These are phyloP conservation scores for Adenanthera pavonina DNA, from an alignment of 306 rosid genomes.

Conservation along the genomic window DNA sequence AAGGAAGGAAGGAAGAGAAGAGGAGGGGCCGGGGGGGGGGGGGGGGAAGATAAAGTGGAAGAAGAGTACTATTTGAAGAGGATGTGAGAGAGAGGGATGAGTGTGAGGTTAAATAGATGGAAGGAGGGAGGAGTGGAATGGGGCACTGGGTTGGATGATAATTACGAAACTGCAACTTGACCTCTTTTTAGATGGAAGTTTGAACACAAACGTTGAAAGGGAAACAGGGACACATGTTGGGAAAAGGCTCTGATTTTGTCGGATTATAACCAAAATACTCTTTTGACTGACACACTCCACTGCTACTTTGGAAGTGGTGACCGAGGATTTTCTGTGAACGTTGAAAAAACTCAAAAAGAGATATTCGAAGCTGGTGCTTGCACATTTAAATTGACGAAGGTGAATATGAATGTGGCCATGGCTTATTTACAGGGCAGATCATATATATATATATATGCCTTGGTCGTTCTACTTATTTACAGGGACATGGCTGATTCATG, in stretches of 20 bases:
- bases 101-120: slow-evolving; percentile 66
- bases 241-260: slow-evolving; percentile 83
- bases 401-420: not conserved
- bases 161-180: slow-evolving; percentile 73
- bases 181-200: slow-evolving; percentile 56
- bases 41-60: not conserved
- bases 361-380: not conserved
- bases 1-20: not conserved
- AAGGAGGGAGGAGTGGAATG: slow-evolving; percentile 21
- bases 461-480: slow-evolving; percentile 10
- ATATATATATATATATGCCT: not conserved
- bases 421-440: not conserved
- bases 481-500: not conserved
- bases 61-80: slow-evolving; percentile 49
- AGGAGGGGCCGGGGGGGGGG: too few species aligned
- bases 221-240: slow-evolving; percentile 80
- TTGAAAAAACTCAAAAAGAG: not conserved
- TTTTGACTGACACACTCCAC: slow-evolving; percentile 63
- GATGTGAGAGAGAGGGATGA: slow-evolving; percentile 48
- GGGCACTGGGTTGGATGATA: slow-evolving; percentile 48
- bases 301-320: slow-evolving; percentile 41
- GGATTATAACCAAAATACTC: slow-evolving; percentile 67
- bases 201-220: slow-evolving; percentile 72
- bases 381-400: not conserved
- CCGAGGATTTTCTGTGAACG: slow-evolving; percentile 46